Evolutionary conservation across 1,139 yeast species (phyloP).

Genomic region (Yamadazyma siamensis): DNA sequence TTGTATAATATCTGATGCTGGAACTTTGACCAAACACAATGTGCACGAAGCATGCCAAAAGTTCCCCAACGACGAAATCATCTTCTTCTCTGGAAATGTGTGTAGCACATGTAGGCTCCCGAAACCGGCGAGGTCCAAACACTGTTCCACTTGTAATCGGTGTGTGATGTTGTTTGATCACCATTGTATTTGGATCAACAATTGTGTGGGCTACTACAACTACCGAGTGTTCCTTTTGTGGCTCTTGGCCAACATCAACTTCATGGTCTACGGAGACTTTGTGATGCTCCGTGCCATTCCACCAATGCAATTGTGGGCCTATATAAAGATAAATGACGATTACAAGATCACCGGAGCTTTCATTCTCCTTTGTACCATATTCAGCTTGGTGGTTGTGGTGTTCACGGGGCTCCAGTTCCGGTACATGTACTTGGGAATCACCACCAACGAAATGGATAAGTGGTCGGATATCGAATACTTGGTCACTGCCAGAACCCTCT

Average conservation of each 20-base stretch:
- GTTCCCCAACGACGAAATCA: constrained; percentile 51
- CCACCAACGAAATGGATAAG: constrained; percentile 86
- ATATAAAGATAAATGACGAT: constrained; percentile 28
- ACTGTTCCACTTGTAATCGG: constrained; percentile 68
- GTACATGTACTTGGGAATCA: constrained; percentile 72
- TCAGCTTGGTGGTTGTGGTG: constrained; percentile 50
- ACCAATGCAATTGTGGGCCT: constrained; percentile 24
- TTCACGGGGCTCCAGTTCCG: constrained; percentile 63
- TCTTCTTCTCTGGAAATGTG: constrained; percentile 46
- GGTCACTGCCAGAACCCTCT: constrained; percentile 37
- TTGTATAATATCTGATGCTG: constrained; percentile 53
- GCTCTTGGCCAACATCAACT: constrained; percentile 50
- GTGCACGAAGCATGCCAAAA: constrained; percentile 14
- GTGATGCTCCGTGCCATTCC: constrained; percentile 33
- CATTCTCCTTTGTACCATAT: constrained; percentile 49
- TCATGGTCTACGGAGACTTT: constrained; percentile 60
- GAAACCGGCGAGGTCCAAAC: constrained; percentile 89
- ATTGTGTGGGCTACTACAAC: constrained; percentile 80
- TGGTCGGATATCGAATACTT: constrained; percentile 75
- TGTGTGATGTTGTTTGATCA: constrained; percentile 80
- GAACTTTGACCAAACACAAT: constrained; percentile 24
- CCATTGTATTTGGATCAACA: constrained; percentile 94
- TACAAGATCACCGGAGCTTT: constrained; percentile 47
- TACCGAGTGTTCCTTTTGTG: constrained; percentile 68
- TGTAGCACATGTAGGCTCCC: constrained; percentile 60